These are phyloP conservation scores for Coniferiporia weirii DNA, from an alignment of 1,284 basidiomycete species.

Conservation along the genomic window DNA sequence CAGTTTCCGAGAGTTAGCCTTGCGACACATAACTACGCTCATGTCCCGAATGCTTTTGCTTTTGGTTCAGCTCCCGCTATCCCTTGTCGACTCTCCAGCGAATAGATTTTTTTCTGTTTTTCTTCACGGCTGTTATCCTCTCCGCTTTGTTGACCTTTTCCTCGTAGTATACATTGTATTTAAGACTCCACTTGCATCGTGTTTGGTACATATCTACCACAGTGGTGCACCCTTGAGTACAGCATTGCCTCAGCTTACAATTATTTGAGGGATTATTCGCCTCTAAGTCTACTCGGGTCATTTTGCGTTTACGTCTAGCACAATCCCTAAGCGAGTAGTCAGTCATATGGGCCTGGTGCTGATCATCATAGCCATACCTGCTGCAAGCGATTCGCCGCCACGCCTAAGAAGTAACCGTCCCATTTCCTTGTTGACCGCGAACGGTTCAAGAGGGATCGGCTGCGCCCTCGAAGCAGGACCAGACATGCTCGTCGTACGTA, in stretches of 20 bases:
- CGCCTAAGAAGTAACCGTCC: constrained; percentile 84
- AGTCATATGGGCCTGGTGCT: background rate
- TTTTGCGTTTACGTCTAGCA: constrained; percentile 28
- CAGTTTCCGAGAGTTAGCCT: no score
- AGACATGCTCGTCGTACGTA: constrained; percentile 54
- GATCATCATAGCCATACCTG: constrained; percentile 47
- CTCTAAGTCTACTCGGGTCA: background rate
- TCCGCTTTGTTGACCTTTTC: background rate
- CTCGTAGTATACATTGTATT: constrained; percentile 2
- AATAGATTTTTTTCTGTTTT: background rate
- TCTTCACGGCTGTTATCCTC: background rate
- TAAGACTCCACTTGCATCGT: background rate
- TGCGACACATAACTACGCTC: no score
- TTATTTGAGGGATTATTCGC: background rate
- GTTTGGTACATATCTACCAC: background rate
- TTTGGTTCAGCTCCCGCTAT: background rate
- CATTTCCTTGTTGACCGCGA: constrained; percentile 94
- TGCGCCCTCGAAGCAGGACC: constrained; percentile 43
- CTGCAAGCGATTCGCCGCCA: constrained; percentile 91
- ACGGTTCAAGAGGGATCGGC: constrained; percentile 82
- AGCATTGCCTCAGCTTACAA: background rate
- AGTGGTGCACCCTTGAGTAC: background rate
- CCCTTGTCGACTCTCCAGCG: no score
- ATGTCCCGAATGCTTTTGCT: background rate
- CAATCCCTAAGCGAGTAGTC: constrained; percentile 32